Evolutionary conservation across 805 yeast species (phyloP).

Genomic region (Candida saitoana): DNA sequence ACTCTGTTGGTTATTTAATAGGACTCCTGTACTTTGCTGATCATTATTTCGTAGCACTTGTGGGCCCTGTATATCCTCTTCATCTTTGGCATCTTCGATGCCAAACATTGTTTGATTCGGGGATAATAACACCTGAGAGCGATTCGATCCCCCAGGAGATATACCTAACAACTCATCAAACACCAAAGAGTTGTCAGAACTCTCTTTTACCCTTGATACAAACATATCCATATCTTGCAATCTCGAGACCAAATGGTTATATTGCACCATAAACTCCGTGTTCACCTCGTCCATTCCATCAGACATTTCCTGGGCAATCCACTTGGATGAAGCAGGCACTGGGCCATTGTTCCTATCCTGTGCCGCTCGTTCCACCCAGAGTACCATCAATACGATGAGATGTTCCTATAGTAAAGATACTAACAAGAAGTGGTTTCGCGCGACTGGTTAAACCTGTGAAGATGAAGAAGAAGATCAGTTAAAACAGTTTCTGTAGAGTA

Average conservation of each 20-base stretch:
- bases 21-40: background rate
- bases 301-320: conserved; percentile 32
- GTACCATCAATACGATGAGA: conserved; percentile 10
- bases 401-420: too few species aligned
- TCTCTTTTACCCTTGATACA: background rate
- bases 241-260: background rate
- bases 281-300: background rate
- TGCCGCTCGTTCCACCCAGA: conserved; percentile 35
- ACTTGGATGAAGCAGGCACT: conserved; percentile 52
- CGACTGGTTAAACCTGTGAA: too few species aligned
- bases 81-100: background rate
- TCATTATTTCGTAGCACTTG: too few species aligned
- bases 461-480: too few species aligned
- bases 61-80: too few species aligned
- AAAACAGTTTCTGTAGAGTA: too few species aligned
- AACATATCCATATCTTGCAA: background rate
- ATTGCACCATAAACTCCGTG: background rate
- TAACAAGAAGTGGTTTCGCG: too few species aligned
- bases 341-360: conserved; percentile 19
- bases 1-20: background rate
- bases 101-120: background rate
- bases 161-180: background rate
- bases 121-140: background rate
- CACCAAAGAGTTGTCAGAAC: background rate
- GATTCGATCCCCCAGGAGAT: too few species aligned